These are phyloP conservation scores for Craterostigma plantagineum DNA, from an alignment of 257 asterid species.

Conservation along the genomic window DNA sequence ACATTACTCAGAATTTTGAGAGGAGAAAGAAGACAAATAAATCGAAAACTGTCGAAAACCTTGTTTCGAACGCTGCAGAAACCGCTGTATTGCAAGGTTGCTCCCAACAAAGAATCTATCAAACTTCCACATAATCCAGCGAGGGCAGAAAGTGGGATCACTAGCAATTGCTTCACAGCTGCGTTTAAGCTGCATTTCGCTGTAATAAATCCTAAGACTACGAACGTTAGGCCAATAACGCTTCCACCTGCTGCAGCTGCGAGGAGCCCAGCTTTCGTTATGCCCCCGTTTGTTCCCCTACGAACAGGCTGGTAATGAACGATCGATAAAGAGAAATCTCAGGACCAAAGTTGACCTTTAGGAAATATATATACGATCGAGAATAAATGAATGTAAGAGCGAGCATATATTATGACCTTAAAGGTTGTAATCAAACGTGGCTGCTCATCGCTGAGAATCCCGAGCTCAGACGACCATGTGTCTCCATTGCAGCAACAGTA, in stretches of 20 bases:
- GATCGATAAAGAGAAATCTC: neutral
- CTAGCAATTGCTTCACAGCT: slow-evolving; percentile 51
- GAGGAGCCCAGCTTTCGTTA: slow-evolving; percentile 63
- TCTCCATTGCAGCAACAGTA: slow-evolving; percentile 92
- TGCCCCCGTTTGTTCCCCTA: slow-evolving; percentile 94
- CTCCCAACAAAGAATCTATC: slow-evolving; percentile 84
- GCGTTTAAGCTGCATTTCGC: slow-evolving; percentile 32
- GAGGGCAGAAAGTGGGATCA: slow-evolving; percentile 65
- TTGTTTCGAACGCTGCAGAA: slow-evolving; percentile 76
- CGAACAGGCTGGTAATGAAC: slow-evolving; percentile 46
- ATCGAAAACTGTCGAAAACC: slow-evolving; percentile 19
- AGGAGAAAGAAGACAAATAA: neutral
- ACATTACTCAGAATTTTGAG: too few relatives aligned
- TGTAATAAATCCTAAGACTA: slow-evolving; percentile 47
- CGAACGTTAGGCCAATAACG: slow-evolving; percentile 59
- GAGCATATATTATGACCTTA: slow-evolving; percentile 36
- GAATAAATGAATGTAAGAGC: neutral
- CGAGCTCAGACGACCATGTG: slow-evolving; percentile 98
- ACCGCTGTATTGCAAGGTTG: slow-evolving; percentile 90
- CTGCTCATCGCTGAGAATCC: slow-evolving; percentile 79
- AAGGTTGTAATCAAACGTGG: slow-evolving; percentile 71
- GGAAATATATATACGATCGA: neutral
- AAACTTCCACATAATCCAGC: slow-evolving; percentile 78
- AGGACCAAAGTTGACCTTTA: too few relatives aligned
- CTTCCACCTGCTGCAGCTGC: slow-evolving; percentile 84